Conservation (phyloP, 768 basidiomycete species). For the Rhodotorula taiwanensis region DNA sequence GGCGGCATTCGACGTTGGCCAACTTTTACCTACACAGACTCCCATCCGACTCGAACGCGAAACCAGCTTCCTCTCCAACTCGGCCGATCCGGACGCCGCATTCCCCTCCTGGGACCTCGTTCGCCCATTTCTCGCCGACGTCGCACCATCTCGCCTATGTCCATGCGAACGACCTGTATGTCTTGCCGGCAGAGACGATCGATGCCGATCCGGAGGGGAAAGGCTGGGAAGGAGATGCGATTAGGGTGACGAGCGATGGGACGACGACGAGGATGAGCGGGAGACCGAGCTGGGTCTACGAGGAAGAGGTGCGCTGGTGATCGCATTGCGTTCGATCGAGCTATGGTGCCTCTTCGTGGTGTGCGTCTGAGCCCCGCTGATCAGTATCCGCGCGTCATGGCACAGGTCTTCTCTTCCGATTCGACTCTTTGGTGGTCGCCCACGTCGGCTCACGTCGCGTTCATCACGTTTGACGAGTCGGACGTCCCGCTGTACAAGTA, state of each 20-base stretch:
- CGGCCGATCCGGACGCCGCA: conserved; percentile 54
- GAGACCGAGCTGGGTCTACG: conserved; percentile 95
- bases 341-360: too few relatives aligned
- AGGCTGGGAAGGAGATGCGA: conserved; percentile 39
- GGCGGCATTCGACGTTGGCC: conserved; percentile 82
- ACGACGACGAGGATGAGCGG: conserved; percentile 83
- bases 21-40: conserved; percentile 91
- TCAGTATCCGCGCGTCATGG: not conserved
- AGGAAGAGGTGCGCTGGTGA: conserved; percentile 65
- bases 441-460: conserved; percentile 62
- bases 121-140: conserved; percentile 81
- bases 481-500: conserved; percentile 76
- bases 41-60: conserved; percentile 53
- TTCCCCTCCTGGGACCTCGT: conserved; percentile 56
- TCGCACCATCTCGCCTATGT: conserved; percentile 79
- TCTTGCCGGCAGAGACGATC: conserved; percentile 44
- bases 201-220: not conserved
- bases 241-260: conserved; percentile 74
- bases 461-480: conserved; percentile 80
- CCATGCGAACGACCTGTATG: conserved; percentile 76
- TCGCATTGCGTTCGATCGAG: too few relatives aligned
- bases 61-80: conserved; percentile 46
- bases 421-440: conserved; percentile 89
- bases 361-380: not conserved
- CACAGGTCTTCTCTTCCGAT: conserved; percentile 46